Evolutionary conservation across 225 moss, liverwort and hornwort species (phyloP).

Genomic region (Neckera pumila): DNA sequence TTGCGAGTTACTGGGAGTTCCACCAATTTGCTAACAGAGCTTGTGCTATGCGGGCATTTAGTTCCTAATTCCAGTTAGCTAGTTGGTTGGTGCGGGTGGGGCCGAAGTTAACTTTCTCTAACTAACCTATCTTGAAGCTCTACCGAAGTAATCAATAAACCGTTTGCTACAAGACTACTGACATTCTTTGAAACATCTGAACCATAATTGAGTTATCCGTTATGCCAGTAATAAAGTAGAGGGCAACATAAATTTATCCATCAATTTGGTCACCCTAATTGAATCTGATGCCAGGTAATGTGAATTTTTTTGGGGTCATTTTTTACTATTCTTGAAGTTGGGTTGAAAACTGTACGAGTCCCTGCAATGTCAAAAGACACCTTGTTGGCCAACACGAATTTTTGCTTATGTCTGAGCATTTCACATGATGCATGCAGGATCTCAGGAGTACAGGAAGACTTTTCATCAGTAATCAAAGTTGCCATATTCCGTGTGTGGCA

Average conservation of each 20-base stretch:
- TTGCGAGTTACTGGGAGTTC: not conserved
- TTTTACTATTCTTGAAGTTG: not conserved
- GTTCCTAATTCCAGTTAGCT: not conserved
- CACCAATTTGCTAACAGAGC: not conserved
- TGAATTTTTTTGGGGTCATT: not conserved
- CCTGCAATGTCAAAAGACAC: not conserved
- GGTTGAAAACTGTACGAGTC: too few relatives aligned
- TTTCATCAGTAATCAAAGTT: not conserved
- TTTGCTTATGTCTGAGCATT: not conserved
- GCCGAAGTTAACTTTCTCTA: not conserved
- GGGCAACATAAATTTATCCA: not conserved
- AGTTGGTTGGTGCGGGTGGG: not conserved
- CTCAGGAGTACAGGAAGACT: not conserved
- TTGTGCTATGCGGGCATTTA: not conserved
- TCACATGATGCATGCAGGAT: not conserved
- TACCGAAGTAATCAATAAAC: not conserved
- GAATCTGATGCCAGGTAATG: not conserved
- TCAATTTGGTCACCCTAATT: not conserved
- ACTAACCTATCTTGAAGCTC: not conserved
- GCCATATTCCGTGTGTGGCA: not conserved
- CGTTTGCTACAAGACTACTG: not conserved
- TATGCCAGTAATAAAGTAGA: not conserved
- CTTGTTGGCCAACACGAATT: not conserved
- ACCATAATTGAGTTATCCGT: not conserved
- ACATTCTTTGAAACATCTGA: not conserved